Evolutionary conservation across 257 asterid genomes (phyloP), one percentile per base, ranked within the genome.

Genomic region (Rehmannia glutinosa): DNA sequence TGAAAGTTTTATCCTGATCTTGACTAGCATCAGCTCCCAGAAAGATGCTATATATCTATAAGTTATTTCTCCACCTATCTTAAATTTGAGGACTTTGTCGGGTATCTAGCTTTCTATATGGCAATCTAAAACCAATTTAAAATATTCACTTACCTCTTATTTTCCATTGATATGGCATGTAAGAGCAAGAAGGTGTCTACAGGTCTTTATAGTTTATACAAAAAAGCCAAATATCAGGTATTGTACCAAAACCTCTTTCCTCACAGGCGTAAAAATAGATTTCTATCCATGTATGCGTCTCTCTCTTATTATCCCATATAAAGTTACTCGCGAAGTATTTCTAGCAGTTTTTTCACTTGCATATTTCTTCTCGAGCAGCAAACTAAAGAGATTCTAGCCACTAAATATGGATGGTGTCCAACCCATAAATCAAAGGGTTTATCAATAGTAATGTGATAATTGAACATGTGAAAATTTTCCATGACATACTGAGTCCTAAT

Each of bases 351-450:
- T 25, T 63, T 30, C 49, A 17, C 21, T 45, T 46, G 46, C 56
- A 64, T 64, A 42, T 8, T 49, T 30, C 16, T 45, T n/a, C 43
- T 64, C 47, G 70, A 33, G 19, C 54, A 49, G 28, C 46, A 64
- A 46, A 64, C 17, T 10, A 11, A 47, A 21, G 41, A 43, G n/a
- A n/a, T n/a, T n/a, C n/a, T n/a, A n/a, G n/a, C n/a, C n/a, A n/a
- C n/a, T n/a, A n/a, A n/a, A n/a, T n/a, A n/a, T n/a, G n/a, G n/a
- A n/a, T n/a, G n/a, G n/a, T n/a, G n/a, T n/a, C n/a, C 12, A 61
- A 57, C 46, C 33, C 36, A 36, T 12, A 41, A 57, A 61, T 21
- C 33, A 24, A 32, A 19, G 11, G 28, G 36, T 13, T 47, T 21
- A 23, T 33, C n/a, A 65, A 49, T 23, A 51, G 8, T 6, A 35